Percentiles rank a stretch among this genome's conserved stretches.
Evolutionary conservation across 805 yeast genomes (phyloP).

Genomic region (Lipomyces mesembrius): DNA sequence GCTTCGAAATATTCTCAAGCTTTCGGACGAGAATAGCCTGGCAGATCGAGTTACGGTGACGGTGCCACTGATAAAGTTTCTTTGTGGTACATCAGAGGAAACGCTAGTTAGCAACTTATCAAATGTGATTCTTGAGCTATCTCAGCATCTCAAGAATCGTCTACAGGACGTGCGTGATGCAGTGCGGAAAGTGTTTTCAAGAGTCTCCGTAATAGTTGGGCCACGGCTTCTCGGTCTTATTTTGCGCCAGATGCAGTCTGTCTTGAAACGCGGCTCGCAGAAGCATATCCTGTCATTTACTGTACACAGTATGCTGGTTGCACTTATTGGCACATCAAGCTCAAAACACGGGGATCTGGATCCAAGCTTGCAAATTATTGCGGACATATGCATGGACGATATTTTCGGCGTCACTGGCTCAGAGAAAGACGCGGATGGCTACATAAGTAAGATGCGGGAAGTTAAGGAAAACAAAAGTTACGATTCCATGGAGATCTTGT

Average conservation of each 20-base stretch:
- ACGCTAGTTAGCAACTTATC: constrained; percentile 67
- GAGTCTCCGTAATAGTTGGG: constrained; percentile 69
- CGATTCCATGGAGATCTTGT: constrained; percentile 81
- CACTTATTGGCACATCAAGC: constrained; percentile 49
- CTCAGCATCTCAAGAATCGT: constrained; percentile 84
- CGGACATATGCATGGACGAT: constrained; percentile 85
- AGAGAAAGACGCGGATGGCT: constrained; percentile 94
- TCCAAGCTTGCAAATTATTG: constrained; percentile 59
- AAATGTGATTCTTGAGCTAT: constrained; percentile 79
- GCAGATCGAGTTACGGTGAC: constrained; percentile 76
- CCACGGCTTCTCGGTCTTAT: constrained; percentile 73
- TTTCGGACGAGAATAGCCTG: constrained; percentile 78
- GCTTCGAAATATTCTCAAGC: constrained; percentile 57
- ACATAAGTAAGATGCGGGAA: constrained; percentile 82
- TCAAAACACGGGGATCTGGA: constrained; percentile 76
- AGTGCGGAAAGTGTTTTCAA: constrained; percentile 73
- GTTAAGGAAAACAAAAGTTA: constrained; percentile 86
- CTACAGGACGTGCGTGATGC: constrained; percentile 88
- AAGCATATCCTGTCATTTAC: constrained; percentile 90
- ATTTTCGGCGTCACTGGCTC: constrained; percentile 88
- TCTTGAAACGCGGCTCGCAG: constrained; percentile 87
- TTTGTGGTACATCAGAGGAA: constrained; percentile 64
- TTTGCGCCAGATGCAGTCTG: constrained; percentile 74
- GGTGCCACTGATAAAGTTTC: constrained; percentile 73
- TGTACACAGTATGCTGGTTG: constrained; percentile 70